phyloP scores from a whole-genome alignment of 2,329 filamentous ascomycete genomes.

The Verruconis gallopava region DNA sequence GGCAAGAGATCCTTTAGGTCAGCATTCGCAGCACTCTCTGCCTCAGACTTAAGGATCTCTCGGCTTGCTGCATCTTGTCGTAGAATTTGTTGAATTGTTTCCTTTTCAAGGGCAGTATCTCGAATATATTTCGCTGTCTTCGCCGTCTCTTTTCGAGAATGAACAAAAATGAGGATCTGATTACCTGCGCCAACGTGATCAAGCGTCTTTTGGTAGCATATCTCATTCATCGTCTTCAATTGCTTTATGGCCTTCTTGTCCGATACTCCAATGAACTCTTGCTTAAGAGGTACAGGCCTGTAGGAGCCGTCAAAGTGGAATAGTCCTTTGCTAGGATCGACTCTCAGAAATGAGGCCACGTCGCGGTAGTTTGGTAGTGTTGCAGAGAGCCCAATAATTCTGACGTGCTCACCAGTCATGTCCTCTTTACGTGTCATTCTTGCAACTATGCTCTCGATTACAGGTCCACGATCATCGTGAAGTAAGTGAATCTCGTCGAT shows the following conservation, averaged over 20 bases:
- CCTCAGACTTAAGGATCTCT: conserved; percentile 76
- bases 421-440: conserved; percentile 86
- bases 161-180: conserved; percentile 98
- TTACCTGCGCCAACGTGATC: conserved; percentile 93
- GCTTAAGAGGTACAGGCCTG: conserved; percentile 83
- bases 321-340: conserved; percentile 70
- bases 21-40: conserved; percentile 66
- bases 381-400: conserved; percentile 83
- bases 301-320: conserved; percentile 96
- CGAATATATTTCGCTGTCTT: conserved; percentile 94
- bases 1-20: conserved; percentile 90
- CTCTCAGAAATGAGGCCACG: conserved; percentile 87
- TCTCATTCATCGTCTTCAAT: conserved; percentile 97
- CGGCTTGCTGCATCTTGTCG: conserved; percentile 84
- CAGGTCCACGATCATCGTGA: conserved; percentile 92
- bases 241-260: conserved; percentile 99
- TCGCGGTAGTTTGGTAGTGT: conserved; percentile 94
- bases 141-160: conserved; percentile 93
- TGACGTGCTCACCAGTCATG: conserved; percentile 85
- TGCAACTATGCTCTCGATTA: conserved; percentile 92
- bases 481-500: conserved; percentile 98
- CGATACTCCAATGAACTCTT: conserved; percentile 94
- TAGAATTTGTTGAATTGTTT: conserved; percentile 92
- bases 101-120: conserved; percentile 92
- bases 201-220: conserved; percentile 93